A percentile compares a stretch with the other conserved stretches of the same genome.
phyloP scores from a whole-genome alignment of 257 asterid genomes.

The Fraxinus pennsylvanica region DNA sequence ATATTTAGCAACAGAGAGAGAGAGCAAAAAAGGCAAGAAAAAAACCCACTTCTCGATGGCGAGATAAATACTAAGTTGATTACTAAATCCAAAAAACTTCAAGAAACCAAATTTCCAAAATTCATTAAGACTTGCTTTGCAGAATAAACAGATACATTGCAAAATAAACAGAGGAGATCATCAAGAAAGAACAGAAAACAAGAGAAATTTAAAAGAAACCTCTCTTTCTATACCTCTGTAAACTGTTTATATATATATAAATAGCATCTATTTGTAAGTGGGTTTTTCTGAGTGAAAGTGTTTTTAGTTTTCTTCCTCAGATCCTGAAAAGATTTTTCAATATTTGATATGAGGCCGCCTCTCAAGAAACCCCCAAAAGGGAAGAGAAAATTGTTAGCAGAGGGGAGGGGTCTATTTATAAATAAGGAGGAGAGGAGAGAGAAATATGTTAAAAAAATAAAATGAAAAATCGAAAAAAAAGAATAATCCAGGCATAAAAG shows the following conservation, averaged over 20 bases:
- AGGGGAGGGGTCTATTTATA: conserved; percentile 41
- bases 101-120: conserved; percentile 17
- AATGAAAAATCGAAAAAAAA: neutral
- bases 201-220: conserved; percentile 37
- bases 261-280: conserved; percentile 18
- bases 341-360: conserved; percentile 40
- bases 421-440: conserved; percentile 21
- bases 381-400: neutral
- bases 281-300: conserved; percentile 27
- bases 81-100: conserved; percentile 6
- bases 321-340: conserved; percentile 35
- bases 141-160: conserved; percentile 35
- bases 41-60: conserved; percentile 21
- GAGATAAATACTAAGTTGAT: conserved; percentile 16
- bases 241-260: conserved; percentile 26
- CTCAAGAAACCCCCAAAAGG: conserved; percentile 43
- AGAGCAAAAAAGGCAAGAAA: neutral
- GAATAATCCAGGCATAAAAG: conserved; percentile 27
- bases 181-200: conserved; percentile 31
- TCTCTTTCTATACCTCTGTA: conserved; percentile 41
- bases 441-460: conserved; percentile 13
- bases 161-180: conserved; percentile 36
- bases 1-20: neutral
- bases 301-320: conserved; percentile 33
- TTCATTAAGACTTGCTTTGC: conserved; percentile 23